Evolutionary conservation across 2,329 filamentous ascomycete genomes (phyloP).

Genomic region (Calycina marina): DNA sequence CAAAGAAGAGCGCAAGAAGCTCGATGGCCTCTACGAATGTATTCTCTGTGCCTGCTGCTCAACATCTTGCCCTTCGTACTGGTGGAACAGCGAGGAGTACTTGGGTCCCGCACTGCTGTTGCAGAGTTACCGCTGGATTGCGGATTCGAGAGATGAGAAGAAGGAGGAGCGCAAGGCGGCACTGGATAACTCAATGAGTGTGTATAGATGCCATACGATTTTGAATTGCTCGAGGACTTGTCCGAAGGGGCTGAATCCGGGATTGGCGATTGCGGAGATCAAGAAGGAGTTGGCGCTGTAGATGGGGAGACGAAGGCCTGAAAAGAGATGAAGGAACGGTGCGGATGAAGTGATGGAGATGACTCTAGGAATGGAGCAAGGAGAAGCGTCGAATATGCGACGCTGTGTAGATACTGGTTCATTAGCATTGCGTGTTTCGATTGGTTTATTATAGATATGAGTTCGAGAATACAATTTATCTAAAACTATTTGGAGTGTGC

Average conservation of each 20-base stretch:
- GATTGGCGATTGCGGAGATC: slow-evolving; percentile 88
- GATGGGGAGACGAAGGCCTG: too few relatives aligned
- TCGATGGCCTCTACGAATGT: slow-evolving; percentile 97
- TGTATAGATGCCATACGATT: slow-evolving; percentile 99
- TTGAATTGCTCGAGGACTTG: slow-evolving; percentile 97
- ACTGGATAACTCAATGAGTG: slow-evolving; percentile 95
- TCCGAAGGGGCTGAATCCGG: slow-evolving; percentile 96
- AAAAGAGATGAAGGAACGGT: too few relatives aligned
- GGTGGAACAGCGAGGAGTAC: slow-evolving; percentile 99
- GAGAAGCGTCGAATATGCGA: too few relatives aligned
- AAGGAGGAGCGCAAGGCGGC: slow-evolving; percentile 76
- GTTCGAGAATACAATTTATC: too few relatives aligned
- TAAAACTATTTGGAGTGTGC: too few relatives aligned
- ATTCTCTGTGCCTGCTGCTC: slow-evolving; percentile 99
- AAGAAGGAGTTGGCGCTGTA: slow-evolving; percentile 81
- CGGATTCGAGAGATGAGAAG: slow-evolving; percentile 85
- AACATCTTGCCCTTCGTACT: slow-evolving; percentile 98
- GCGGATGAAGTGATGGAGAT: too few relatives aligned
- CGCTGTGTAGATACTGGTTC: too few relatives aligned
- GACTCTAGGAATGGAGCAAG: too few relatives aligned
- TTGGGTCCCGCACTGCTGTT: slow-evolving; percentile 91
- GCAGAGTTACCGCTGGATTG: slow-evolving; percentile 96
- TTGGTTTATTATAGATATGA: too few relatives aligned
- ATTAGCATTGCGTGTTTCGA: too few relatives aligned
- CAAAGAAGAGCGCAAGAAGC: slow-evolving; percentile 80